Base-by-base conservation (phyloP, 2,329 filamentous ascomycete species). In the Hypomyces perniciosus region DNA sequence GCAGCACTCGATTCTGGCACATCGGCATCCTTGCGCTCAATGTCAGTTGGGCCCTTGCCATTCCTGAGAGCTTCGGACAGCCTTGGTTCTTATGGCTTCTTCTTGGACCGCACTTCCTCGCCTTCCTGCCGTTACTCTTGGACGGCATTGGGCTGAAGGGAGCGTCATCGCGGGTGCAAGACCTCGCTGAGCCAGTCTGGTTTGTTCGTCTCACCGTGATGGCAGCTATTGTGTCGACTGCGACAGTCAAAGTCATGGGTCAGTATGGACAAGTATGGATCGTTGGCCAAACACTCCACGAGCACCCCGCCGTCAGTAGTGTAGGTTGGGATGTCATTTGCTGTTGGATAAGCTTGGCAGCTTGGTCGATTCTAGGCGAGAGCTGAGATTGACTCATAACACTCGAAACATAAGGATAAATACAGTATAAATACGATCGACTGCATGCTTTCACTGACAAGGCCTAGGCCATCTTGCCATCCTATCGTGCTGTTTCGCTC, bases 311-410 rank as follows among this genome's bases (percentile, higher is more conserved):
- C 4, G 57, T 63, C 5, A 62, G 57, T 40, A 61, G 60, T 26
- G 61, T 62, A 13, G 56, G 61, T 0, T 63, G 59, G 57, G 61
- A 62, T 47, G 60, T 61, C 10, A 57, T 63, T 5, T 61, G 57
- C 43, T 64, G 59, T 39, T 63, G 58, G 61, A 27, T 55, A 2
- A 61, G 57, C 13, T 58, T 54, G 28, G 45, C 28, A 3, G 44
- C 53, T 7, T 62, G 61, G 61, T 45, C 33, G 12, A 7, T 34
- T 12, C 33, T 34, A 12, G 33, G 33, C n/a, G n/a, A n/a, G n/a
- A n/a, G n/a, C n/a, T n/a, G n/a, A n/a, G n/a, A n/a, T n/a, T n/a
- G n/a, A n/a, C n/a, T n/a, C n/a, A n/a, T n/a, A n/a, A n/a, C n/a
- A n/a, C n/a, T n/a, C n/a, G n/a, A n/a, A n/a, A n/a, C n/a, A n/a